Conservation (phyloP, 345 rosid genomes). For the Heritiera fomes region DNA sequence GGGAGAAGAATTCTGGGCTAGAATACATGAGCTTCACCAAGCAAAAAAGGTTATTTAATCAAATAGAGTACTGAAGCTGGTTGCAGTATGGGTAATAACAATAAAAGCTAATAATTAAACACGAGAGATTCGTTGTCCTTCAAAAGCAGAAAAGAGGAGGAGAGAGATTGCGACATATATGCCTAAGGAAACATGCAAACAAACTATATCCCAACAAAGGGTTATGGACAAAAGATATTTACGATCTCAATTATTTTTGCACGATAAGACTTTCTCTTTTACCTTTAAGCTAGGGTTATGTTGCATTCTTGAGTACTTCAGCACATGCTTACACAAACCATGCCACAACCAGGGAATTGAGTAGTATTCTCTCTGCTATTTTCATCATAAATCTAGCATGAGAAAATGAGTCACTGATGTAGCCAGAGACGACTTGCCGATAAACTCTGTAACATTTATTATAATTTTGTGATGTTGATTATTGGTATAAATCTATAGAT, state of each 20-base stretch:
- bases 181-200: not conserved
- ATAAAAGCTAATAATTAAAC: not conserved
- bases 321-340: not conserved
- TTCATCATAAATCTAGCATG: slow-evolving; percentile 62
- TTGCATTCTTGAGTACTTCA: not conserved
- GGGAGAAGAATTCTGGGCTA: not conserved
- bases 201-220: not conserved
- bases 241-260: not conserved
- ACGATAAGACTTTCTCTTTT: not conserved
- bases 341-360: not conserved
- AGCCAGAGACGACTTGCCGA: slow-evolving; percentile 72
- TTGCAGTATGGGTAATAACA: not conserved
- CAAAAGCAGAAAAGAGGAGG: not conserved
- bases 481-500: not conserved
- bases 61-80: not conserved
- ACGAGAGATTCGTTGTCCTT: not conserved
- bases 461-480: not conserved
- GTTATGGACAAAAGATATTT: not conserved
- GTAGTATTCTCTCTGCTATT: not conserved
- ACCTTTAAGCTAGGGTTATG: slow-evolving; percentile 1
- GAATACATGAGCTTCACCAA: not conserved
- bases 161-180: not conserved
- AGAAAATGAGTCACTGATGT: slow-evolving; percentile 47
- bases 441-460: not conserved
- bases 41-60: not conserved